A percentile compares a stretch with the other conserved stretches of the same genome.
Conservation (phyloP, 768 basidiomycete species). For the Cyathus striatus region DNA sequence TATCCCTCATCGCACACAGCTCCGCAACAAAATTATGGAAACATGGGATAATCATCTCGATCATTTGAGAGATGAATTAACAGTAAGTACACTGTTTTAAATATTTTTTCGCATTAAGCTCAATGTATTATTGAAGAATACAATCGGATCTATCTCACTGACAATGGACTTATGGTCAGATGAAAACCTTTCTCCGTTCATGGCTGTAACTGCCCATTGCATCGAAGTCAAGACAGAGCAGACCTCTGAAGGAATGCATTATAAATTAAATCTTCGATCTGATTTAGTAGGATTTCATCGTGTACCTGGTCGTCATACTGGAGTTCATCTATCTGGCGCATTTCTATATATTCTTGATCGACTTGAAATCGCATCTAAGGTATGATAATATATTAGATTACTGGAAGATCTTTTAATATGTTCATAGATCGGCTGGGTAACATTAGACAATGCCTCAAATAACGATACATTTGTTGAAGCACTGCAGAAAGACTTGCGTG, state of each 20-base stretch:
- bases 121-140: neutral
- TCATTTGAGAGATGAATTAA: neutral
- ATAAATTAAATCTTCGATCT: neutral
- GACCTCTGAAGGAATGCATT: neutral
- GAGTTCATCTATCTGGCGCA: neutral
- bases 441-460: neutral
- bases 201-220: slow-evolving; percentile 1
- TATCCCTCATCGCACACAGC: neutral
- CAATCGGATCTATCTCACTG: neutral
- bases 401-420: neutral
- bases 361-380: neutral
- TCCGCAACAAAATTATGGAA: neutral
- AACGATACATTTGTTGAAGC: neutral
- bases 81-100: neutral
- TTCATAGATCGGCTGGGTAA: neutral
- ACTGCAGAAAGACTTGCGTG: neutral
- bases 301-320: neutral
- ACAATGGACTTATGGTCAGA: slow-evolving; percentile 1
- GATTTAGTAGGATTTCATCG: neutral
- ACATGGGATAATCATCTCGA: neutral
- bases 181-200: neutral
- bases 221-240: neutral
- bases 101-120: neutral
- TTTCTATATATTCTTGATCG: neutral
- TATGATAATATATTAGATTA: neutral